Percentiles rank a stretch among this genome's conserved stretches.
These are phyloP conservation scores for Metschnikowia arizonensis DNA, from an alignment of 805 yeast genomes.

Conservation along the genomic window DNA sequence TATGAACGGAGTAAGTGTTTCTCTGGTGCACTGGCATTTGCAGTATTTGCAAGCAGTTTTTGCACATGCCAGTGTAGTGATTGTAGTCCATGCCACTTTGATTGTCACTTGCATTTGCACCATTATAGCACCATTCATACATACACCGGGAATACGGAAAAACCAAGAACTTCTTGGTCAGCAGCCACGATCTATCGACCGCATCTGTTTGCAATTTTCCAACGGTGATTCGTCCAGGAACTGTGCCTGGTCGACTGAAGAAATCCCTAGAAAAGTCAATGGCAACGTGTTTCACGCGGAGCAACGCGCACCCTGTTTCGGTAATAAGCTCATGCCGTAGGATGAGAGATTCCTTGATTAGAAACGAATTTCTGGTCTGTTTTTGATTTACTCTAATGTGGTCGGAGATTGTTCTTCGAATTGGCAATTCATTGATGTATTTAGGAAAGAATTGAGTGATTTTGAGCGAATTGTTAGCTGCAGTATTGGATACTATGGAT, in stretches of 20 bases:
- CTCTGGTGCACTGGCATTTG: conserved; percentile 5
- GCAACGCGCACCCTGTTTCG: conserved; percentile 3
- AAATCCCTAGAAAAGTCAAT: conserved; percentile 13
- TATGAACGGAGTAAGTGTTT: conserved; percentile 13
- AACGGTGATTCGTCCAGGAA: conserved; percentile 34
- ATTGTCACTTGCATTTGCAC: too few relatives aligned
- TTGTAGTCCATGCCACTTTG: too few relatives aligned
- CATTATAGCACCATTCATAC: conserved; percentile 19
- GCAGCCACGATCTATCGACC: background rate
- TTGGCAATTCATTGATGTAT: background rate
- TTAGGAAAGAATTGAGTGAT: background rate
- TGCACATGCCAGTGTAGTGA: too few relatives aligned
- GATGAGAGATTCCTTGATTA: conserved; percentile 13
- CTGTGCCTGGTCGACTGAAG: conserved; percentile 12
- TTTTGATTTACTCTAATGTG: background rate
- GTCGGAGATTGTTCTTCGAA: background rate
- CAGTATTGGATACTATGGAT: background rate
- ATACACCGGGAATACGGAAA: conserved; percentile 35
- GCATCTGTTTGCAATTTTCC: conserved; percentile 26
- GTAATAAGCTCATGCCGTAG: conserved; percentile 10
- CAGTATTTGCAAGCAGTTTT: conserved; percentile 18
- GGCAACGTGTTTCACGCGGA: conserved; percentile 17
- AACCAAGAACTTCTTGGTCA: conserved; percentile 19
- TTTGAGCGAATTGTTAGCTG: background rate
- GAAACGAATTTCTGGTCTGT: background rate